These are phyloP conservation scores for Tylopilus cervinicoccineus DNA, from an alignment of 768 basidiomycete genomes.

Conservation along the genomic window DNA sequence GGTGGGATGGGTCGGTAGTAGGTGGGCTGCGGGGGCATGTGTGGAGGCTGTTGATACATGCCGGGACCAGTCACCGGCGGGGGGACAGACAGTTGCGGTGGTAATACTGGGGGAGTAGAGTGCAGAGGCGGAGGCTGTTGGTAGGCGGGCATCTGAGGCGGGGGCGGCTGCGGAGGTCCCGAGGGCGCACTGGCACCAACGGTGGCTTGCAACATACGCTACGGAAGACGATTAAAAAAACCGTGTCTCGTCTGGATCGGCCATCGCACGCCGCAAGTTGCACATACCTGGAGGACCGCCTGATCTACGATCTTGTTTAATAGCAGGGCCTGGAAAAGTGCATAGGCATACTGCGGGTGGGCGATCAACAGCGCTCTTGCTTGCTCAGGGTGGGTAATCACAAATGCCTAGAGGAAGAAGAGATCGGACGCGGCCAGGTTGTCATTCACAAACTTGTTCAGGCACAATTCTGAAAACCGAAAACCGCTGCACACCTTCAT, in stretches of 20 bases:
- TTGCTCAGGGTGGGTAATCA: slow-evolving; percentile 88
- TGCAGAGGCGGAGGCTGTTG: slow-evolving; percentile 31
- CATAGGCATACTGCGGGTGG: slow-evolving; percentile 94
- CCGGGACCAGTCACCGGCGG: slow-evolving; percentile 25
- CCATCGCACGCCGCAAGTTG: slow-evolving; percentile 3
- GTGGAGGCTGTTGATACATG: slow-evolving; percentile 31
- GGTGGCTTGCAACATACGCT: slow-evolving; percentile 52
- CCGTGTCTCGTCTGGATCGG: not conserved
- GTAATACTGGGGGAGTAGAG: slow-evolving; percentile 33
- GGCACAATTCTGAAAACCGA: slow-evolving; percentile 17
- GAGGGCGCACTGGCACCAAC: slow-evolving; percentile 25
- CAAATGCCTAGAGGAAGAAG: slow-evolving; percentile 70
- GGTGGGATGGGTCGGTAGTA: slow-evolving; percentile 32
- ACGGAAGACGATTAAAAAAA: slow-evolving; percentile 16
- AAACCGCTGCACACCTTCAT: slow-evolving; percentile 75
- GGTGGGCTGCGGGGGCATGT: slow-evolving; percentile 29
- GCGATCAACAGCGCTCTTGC: slow-evolving; percentile 72
- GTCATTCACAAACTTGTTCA: slow-evolving; percentile 20
- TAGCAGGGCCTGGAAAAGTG: slow-evolving; percentile 90
- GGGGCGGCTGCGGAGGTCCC: slow-evolving; percentile 29
- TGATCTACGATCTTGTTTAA: slow-evolving; percentile 93
- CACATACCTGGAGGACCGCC: slow-evolving; percentile 69
- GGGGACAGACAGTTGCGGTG: slow-evolving; percentile 28
- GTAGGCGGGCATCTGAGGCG: slow-evolving; percentile 29
- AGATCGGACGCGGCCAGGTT: slow-evolving; percentile 4